Conservation (phyloP, 2,329 filamentous ascomycete genomes). For the Colletotrichum cuscutae region DNA sequence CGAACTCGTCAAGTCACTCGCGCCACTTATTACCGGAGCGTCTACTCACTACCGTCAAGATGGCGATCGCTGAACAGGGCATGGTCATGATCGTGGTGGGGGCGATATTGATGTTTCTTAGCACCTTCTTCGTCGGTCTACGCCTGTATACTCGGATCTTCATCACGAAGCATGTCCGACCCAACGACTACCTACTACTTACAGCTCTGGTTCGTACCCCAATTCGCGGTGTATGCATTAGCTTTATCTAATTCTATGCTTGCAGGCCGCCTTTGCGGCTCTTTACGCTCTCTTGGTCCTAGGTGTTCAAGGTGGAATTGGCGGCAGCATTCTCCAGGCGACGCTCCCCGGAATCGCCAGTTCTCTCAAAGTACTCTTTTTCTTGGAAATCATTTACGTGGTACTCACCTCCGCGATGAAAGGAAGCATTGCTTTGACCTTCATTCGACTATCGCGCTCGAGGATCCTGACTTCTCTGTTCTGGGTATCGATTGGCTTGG, state of each 20-base stretch:
- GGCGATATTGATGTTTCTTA: constrained; percentile 10
- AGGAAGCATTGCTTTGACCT: constrained; percentile 26
- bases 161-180: background rate
- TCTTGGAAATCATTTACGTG: constrained; percentile 27
- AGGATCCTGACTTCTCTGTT: constrained; percentile 7
- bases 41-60: background rate
- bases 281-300: constrained; percentile 14
- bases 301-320: constrained; percentile 22
- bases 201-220: constrained; percentile 8
- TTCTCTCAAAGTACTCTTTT: constrained; percentile 15
- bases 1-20: background rate
- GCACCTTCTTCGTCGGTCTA: constrained; percentile 22
- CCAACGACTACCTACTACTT: constrained; percentile 8
- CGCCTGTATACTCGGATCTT: constrained; percentile 19
- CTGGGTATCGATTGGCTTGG: constrained; percentile 24
- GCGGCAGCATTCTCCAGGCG: background rate
- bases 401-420: constrained; percentile 31
- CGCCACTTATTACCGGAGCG: background rate
- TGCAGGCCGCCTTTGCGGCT: constrained; percentile 11
- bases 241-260: background rate
- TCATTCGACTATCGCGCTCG: constrained; percentile 24
- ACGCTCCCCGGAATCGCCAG: background rate
- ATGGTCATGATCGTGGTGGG: constrained; percentile 10
- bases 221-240: background rate
- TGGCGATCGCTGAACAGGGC: constrained; percentile 2